These are phyloP conservation scores for Talinum fruticosum DNA, from an alignment of 148 eudicot genomes.

Conservation along the genomic window DNA sequence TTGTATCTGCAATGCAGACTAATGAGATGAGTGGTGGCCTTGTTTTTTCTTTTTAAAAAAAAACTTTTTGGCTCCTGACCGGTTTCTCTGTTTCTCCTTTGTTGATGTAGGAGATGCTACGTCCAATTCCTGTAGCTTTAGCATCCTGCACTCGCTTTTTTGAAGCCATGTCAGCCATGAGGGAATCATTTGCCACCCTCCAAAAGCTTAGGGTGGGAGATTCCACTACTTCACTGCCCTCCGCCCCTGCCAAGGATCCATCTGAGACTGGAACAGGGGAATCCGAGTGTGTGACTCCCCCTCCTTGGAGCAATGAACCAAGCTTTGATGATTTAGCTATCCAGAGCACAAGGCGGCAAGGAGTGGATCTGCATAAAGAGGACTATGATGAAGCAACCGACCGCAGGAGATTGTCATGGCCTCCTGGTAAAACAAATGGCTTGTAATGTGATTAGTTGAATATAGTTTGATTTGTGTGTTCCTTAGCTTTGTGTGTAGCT, in stretches of 20 bases:
- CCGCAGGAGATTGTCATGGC: constrained; percentile 64
- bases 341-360: constrained; percentile 29
- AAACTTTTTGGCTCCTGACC: neutral
- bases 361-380: constrained; percentile 32
- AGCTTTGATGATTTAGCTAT: constrained; percentile 57
- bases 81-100: neutral
- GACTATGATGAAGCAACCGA: constrained; percentile 36
- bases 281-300: constrained; percentile 74
- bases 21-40: neutral
- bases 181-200: constrained; percentile 88
- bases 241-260: constrained; percentile 45
- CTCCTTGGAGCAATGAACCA: constrained; percentile 69
- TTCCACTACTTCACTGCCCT: constrained; percentile 38
- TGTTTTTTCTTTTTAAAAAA: neutral
- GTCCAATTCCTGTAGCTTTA: constrained; percentile 96
- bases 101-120: constrained; percentile 75
- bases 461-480: neutral
- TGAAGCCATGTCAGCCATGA: constrained; percentile 99
- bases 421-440: constrained; percentile 26
- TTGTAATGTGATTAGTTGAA: constrained; percentile 5
- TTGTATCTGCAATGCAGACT: neutral
- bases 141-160: constrained; percentile 97
- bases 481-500: constrained; percentile 3
- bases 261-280: constrained; percentile 41
- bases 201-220: constrained; percentile 75